These are phyloP conservation scores for Penicillium sp. DNA, from an alignment of 2,329 filamentous ascomycete genomes.

Conservation along the genomic window DNA sequence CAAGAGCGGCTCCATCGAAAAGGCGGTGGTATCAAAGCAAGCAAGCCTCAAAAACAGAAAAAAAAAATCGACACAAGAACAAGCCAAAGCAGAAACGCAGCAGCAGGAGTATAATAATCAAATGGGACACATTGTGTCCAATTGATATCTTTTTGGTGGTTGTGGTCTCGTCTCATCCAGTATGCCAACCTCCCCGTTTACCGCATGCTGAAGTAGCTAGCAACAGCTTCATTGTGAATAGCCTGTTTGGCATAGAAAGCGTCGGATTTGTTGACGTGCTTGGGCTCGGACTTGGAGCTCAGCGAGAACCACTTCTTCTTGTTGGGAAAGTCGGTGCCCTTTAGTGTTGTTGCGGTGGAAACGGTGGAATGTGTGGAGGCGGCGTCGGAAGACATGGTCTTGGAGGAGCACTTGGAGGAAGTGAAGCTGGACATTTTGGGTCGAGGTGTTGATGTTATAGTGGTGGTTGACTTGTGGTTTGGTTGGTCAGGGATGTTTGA, in stretches of 20 bases:
- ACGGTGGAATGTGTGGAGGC: slow-evolving; percentile 33
- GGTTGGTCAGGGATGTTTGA: background rate
- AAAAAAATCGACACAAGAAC: background rate
- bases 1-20: slow-evolving; percentile 15
- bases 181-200: slow-evolving; percentile 11
- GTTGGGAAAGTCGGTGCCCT: slow-evolving; percentile 23
- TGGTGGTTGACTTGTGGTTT: slow-evolving; percentile 10
- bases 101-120: background rate
- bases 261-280: background rate
- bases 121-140: background rate
- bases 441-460: slow-evolving; percentile 7
- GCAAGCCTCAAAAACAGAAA: slow-evolving; percentile 1
- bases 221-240: slow-evolving; percentile 33
- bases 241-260: slow-evolving; percentile 18
- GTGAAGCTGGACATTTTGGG: slow-evolving; percentile 22
- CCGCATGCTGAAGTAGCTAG: slow-evolving; percentile 33
- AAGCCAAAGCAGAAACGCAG: background rate
- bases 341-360: slow-evolving; percentile 36
- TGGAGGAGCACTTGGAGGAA: slow-evolving; percentile 25
- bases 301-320: slow-evolving; percentile 32
- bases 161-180: background rate
- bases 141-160: too few relatives aligned
- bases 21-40: slow-evolving; percentile 17
- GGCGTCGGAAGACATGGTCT: slow-evolving; percentile 21
- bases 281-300: slow-evolving; percentile 20